Percentiles rank a stretch among this genome's conserved stretches.
phyloP scores from a whole-genome alignment of 1,139 yeast species.

The Candida tropicalis region DNA sequence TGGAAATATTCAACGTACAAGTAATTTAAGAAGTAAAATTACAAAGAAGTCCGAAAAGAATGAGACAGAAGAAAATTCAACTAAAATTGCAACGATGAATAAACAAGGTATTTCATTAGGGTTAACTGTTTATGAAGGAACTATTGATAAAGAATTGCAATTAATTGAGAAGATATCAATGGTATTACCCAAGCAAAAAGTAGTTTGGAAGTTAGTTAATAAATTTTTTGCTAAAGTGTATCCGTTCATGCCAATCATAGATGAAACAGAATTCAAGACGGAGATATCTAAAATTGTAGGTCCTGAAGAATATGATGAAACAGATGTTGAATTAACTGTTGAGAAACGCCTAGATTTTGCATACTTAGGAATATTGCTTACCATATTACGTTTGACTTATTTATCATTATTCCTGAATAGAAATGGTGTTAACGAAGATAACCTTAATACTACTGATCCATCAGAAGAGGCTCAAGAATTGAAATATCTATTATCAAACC shows the following conservation, averaged over 20 bases:
- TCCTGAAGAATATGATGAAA: conserved; percentile 22
- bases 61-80: not conserved
- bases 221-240: conserved; percentile 34
- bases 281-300: conserved; percentile 32
- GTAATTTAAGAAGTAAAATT: conserved; percentile 5
- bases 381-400: conserved; percentile 33
- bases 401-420: conserved; percentile 38
- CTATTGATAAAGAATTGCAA: conserved; percentile 33
- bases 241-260: conserved; percentile 41
- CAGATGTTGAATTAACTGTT: conserved; percentile 22
- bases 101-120: conserved; percentile 24
- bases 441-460: conserved; percentile 24
- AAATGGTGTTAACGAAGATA: conserved; percentile 27
- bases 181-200: conserved; percentile 34
- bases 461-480: conserved; percentile 30
- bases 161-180: conserved; percentile 34
- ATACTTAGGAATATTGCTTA: conserved; percentile 31
- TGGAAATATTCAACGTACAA: conserved; percentile 18
- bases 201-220: conserved; percentile 34
- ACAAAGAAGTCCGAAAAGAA: not conserved
- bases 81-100: conserved; percentile 19
- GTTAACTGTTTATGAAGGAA: conserved; percentile 28
- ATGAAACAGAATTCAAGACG: conserved; percentile 29
- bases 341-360: conserved; percentile 39
- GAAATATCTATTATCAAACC: conserved; percentile 46